Evolutionary conservation across 2,329 filamentous ascomycete species (phyloP).

Genomic region (Alternaria brassicae): DNA sequence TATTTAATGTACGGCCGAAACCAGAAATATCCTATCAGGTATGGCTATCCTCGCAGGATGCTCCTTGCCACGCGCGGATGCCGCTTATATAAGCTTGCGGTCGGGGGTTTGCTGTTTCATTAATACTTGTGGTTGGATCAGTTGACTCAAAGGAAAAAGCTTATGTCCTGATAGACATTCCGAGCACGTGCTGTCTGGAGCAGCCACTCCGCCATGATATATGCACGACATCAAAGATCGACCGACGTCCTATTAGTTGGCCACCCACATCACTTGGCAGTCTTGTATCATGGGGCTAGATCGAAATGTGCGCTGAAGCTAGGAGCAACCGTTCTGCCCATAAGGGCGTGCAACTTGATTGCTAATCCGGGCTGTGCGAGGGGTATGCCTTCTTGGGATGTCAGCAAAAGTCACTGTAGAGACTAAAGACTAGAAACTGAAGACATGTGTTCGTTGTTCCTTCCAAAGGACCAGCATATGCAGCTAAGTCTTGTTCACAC

Average conservation of each 20-base stretch:
- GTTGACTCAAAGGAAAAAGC: constrained; percentile 12
- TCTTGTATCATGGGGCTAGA: constrained; percentile 1
- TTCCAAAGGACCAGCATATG: constrained; percentile 12
- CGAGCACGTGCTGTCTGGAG: constrained; percentile 19
- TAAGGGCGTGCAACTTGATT: neutral
- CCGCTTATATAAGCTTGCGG: constrained; percentile 1
- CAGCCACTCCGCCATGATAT: constrained; percentile 23
- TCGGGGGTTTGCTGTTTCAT: neutral
- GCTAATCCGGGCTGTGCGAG: neutral
- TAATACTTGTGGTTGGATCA: constrained; percentile 11
- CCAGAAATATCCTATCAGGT: neutral
- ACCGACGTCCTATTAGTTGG: constrained; percentile 18
- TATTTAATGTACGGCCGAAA: neutral
- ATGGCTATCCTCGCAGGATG: neutral
- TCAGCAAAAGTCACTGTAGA: constrained; percentile 2
- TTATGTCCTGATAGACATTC: constrained; percentile 19
- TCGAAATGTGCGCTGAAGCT: neutral
- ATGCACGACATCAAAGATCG: constrained; percentile 40
- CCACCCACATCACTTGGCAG: constrained; percentile 16
- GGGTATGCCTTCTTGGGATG: neutral
- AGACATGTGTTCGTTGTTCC: constrained; percentile 24
- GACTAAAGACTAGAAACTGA: constrained; percentile 13
- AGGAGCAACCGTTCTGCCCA: neutral
- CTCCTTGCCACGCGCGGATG: constrained; percentile 9
- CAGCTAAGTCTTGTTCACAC: constrained; percentile 30